A percentile compares a stretch with the other conserved stretches of the same genome.
These are phyloP conservation scores for Globisporangium paddicum DNA, from an alignment of 352 stramenopile species.

Conservation along the genomic window DNA sequence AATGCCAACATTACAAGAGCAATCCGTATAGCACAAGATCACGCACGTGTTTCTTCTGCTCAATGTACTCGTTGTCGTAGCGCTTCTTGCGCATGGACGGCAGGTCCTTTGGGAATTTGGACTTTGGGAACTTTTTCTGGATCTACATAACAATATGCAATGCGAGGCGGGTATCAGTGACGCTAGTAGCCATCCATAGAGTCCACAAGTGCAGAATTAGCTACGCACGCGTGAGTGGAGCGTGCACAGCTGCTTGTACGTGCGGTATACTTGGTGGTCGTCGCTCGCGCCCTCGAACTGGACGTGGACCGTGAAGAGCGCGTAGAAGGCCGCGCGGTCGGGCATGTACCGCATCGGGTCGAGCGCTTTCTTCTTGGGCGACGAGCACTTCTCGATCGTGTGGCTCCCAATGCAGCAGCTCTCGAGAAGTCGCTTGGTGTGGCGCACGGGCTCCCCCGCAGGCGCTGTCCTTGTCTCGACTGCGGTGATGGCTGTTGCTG, in stretches of 20 bases:
- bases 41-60: conserved; percentile 48
- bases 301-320: conserved; percentile 51
- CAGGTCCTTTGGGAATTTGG: conserved; percentile 50
- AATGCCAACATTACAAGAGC: not conserved
- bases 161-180: too few relatives aligned
- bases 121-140: conserved; percentile 72
- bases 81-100: conserved; percentile 66
- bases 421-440: conserved; percentile 5
- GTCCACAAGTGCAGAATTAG: not conserved
- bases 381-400: conserved; percentile 61
- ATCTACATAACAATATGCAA: too few relatives aligned
- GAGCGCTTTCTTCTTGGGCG: conserved; percentile 64
- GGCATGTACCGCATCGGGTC: conserved; percentile 68
- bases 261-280: conserved; percentile 53
- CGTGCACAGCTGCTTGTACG: conserved; percentile 57
- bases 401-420: conserved; percentile 49
- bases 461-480: not conserved
- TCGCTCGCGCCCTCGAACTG: conserved; percentile 34
- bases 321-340: conserved; percentile 42
- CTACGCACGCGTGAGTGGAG: conserved; percentile 54
- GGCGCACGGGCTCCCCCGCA: not conserved
- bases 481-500: too few relatives aligned
- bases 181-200: too few relatives aligned
- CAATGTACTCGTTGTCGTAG: conserved; percentile 73
- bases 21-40: not conserved